phyloP scores from a whole-genome alignment of 2,329 filamentous ascomycete species.

The Alternaria metachromatica region DNA sequence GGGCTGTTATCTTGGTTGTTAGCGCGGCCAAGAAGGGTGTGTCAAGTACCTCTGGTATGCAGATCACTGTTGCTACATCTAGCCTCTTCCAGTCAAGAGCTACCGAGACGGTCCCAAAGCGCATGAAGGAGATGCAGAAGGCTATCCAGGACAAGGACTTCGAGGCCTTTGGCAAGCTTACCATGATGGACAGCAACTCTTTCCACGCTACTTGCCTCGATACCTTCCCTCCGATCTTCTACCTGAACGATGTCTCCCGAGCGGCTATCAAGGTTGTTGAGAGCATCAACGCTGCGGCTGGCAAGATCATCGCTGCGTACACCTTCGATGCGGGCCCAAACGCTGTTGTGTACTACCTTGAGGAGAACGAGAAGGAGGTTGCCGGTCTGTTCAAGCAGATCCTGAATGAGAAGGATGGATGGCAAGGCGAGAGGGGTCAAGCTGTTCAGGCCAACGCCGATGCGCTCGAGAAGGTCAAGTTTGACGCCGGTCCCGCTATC shows the following conservation, averaged over 20 bases:
- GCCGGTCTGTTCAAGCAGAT: conserved; percentile 79
- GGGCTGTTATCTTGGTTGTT: conserved; percentile 87
- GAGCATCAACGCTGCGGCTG: conserved; percentile 80
- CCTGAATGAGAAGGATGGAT: conserved; percentile 71
- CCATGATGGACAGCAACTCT: conserved; percentile 95
- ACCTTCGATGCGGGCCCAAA: conserved; percentile 98
- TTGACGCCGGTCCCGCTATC: conserved; percentile 50
- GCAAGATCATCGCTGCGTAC: conserved; percentile 85
- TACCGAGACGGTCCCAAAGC: conserved; percentile 75
- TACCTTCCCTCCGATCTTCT: conserved; percentile 97
- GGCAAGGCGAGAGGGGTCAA: conserved; percentile 65
- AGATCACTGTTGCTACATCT: conserved; percentile 91
- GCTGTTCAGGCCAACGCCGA: conserved; percentile 57
- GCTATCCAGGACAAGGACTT: conserved; percentile 83
- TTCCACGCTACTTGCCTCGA: conserved; percentile 97
- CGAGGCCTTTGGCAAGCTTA: conserved; percentile 82
- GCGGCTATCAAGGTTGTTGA: conserved; percentile 90
- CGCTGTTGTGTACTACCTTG: conserved; percentile 93
- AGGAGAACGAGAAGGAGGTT: conserved; percentile 75
- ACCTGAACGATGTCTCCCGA: conserved; percentile 92
- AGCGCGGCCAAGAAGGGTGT: conserved; percentile 96
- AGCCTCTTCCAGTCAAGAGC: conserved; percentile 83
- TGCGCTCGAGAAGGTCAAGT: conserved; percentile 68
- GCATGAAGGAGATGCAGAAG: conserved; percentile 85
- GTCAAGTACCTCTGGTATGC: conserved; percentile 92